Conservation (phyloP, 345 rosid genomes). For the Schrenkiella parvula region DNA sequence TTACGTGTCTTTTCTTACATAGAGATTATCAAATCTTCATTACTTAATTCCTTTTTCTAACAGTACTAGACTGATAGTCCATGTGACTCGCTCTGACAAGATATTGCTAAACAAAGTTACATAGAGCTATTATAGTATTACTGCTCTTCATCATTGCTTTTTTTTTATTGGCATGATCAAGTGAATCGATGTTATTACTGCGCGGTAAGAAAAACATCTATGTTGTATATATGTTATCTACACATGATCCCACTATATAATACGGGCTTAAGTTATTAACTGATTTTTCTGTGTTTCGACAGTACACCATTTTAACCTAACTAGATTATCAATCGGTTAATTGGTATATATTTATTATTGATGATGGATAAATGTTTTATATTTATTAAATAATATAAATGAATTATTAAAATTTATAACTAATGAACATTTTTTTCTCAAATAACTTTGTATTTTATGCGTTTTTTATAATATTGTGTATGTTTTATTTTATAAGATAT, state of each 20-base stretch:
- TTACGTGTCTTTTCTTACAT: constrained; percentile 12
- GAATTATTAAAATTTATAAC: no score
- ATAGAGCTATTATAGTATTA: not conserved
- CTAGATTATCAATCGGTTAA: not conserved
- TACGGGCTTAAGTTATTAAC: not conserved
- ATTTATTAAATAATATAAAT: no score
- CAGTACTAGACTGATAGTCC: constrained; percentile 11
- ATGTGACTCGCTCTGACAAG: constrained; percentile 31
- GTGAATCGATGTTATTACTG: not conserved
- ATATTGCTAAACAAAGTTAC: constrained; percentile 20
- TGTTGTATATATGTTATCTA: not conserved
- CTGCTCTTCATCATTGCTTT: not conserved
- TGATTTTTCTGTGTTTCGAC: not conserved
- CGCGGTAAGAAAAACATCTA: not conserved
- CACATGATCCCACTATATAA: not conserved
- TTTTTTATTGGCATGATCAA: not conserved
- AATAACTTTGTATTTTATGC: no score
- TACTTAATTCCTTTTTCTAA: constrained; percentile 7
- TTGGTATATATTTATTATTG: no score
- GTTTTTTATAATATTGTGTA: no score
- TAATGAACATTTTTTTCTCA: no score
- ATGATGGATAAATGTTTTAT: no score
- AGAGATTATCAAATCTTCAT: constrained; percentile 12
- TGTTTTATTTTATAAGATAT: no score
- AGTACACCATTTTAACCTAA: not conserved